A percentile compares a stretch with the other conserved stretches of the same genome.
These are phyloP conservation scores for Oryza meridionalis DNA, from an alignment of 176 grass and related monocot species.

Conservation along the genomic window DNA sequence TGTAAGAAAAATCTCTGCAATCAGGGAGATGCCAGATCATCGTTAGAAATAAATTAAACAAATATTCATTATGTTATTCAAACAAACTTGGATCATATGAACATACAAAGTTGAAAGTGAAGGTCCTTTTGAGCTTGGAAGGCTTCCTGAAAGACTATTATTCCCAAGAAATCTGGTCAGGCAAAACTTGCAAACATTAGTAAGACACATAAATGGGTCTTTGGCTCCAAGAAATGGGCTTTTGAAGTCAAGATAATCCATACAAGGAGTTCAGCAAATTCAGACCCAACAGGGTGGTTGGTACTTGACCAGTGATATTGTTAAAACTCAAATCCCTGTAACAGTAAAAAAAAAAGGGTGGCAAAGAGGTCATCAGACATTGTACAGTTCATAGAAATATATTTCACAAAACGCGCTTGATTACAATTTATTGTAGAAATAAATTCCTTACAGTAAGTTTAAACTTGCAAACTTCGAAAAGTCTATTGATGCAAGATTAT, in stretches of 20 bases:
- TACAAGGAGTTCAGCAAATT: slow-evolving; percentile 52
- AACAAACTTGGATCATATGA: background rate
- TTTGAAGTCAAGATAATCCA: slow-evolving; percentile 30
- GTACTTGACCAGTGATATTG: slow-evolving; percentile 74
- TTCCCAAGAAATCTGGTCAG: slow-evolving; percentile 87
- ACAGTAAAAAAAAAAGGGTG: background rate
- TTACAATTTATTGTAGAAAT: background rate
- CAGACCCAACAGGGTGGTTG: slow-evolving; percentile 61
- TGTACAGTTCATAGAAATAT: slow-evolving; percentile 15
- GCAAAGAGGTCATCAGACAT: slow-evolving; percentile 16
- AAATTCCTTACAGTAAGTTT: slow-evolving; percentile 52
- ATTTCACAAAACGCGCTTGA: background rate
- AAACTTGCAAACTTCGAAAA: slow-evolving; percentile 56
- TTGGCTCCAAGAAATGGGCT: background rate
- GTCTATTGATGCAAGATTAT: slow-evolving; percentile 61
- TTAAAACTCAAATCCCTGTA: slow-evolving; percentile 95
- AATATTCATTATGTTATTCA: slow-evolving; percentile 6
- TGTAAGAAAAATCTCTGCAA: slow-evolving; percentile 91
- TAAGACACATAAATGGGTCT: background rate
- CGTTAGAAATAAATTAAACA: slow-evolving; percentile 23
- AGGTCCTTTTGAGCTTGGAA: slow-evolving; percentile 58
- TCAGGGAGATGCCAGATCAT: slow-evolving; percentile 9
- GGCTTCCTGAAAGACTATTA: slow-evolving; percentile 79
- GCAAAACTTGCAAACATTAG: slow-evolving; percentile 8
- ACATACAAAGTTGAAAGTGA: slow-evolving; percentile 64